Percentiles rank a stretch among this genome's conserved stretches.
These are phyloP conservation scores for Solanum verrucosum DNA, from an alignment of 257 asterid species.

Conservation along the genomic window DNA sequence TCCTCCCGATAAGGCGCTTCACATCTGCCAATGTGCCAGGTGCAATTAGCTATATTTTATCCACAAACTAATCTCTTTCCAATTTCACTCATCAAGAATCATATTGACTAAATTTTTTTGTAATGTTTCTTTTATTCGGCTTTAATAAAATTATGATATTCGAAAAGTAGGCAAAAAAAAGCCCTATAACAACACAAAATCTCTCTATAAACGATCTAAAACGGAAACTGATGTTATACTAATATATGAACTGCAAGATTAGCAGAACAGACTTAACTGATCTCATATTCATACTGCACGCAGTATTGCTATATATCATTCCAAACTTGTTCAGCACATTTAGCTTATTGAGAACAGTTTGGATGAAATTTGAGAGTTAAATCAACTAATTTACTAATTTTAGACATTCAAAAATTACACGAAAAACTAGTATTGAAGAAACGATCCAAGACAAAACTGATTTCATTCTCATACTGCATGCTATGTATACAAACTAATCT, in stretches of 20 bases:
- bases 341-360: background rate
- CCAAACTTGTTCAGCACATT: background rate
- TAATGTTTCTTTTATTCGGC: background rate
- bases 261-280: background rate
- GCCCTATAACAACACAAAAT: background rate
- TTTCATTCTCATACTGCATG: background rate
- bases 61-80: background rate
- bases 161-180: background rate
- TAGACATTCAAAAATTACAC: background rate
- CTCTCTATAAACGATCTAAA: background rate
- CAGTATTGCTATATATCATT: background rate
- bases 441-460: background rate
- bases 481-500: background rate
- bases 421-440: background rate
- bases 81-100: background rate
- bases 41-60: background rate
- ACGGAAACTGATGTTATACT: background rate
- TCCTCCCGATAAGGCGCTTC: conserved; percentile 22
- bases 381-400: background rate
- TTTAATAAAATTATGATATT: background rate
- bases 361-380: background rate
- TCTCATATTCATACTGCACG: background rate
- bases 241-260: background rate
- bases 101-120: background rate
- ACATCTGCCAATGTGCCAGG: background rate